These are phyloP conservation scores for Aethionema arabicum DNA, from an alignment of 345 rosid genomes.

Conservation along the genomic window DNA sequence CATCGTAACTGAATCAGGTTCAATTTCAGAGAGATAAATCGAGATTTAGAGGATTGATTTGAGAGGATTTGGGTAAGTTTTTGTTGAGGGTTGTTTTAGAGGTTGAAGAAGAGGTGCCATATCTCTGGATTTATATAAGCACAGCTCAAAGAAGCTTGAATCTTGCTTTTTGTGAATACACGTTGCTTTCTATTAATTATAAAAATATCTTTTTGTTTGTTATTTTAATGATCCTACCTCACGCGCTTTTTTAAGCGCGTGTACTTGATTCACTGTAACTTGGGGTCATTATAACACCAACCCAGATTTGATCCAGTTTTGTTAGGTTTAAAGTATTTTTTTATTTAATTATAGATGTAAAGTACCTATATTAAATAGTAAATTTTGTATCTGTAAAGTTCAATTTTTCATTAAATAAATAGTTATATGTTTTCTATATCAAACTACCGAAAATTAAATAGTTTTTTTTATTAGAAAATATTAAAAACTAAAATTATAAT, in stretches of 20 bases:
- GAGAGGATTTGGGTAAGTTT: background rate
- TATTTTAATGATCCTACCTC: background rate
- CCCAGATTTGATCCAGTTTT: background rate
- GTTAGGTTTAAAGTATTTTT: too few relatives aligned
- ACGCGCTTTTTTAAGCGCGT: background rate
- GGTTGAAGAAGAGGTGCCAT: conserved; percentile 24
- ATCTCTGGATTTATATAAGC: conserved; percentile 28
- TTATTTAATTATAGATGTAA: too few relatives aligned
- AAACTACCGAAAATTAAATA: background rate
- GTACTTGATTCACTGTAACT: background rate
- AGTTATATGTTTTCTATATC: too few relatives aligned
- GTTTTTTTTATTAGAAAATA: background rate
- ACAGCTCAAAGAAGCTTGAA: conserved; percentile 30
- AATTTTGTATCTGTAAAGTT: too few relatives aligned
- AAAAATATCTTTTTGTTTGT: background rate
- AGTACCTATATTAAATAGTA: too few relatives aligned
- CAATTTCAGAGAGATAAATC: background rate
- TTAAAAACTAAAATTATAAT: background rate
- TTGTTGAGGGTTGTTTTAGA: background rate
- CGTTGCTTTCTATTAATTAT: conserved; percentile 20
- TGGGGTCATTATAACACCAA: conserved; percentile 5
- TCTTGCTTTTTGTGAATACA: conserved; percentile 3
- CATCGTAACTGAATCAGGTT: conserved; percentile 18
- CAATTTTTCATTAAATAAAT: too few relatives aligned
- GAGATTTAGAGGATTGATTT: background rate